Conservation (phyloP, 305 asterid species). For the Fraxinus platypoda region DNA sequence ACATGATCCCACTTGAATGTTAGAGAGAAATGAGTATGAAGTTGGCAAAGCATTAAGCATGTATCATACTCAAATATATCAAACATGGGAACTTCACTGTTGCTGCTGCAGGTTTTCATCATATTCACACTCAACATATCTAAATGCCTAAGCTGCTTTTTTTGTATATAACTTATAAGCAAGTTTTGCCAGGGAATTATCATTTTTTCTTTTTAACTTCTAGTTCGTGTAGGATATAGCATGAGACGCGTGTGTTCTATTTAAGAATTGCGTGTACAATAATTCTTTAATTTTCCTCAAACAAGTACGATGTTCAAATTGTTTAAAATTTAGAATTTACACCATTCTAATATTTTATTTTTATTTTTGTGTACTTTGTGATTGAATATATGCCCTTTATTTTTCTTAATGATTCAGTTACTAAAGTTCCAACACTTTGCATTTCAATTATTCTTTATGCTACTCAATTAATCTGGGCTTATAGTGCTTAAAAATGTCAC, state of each 20-base stretch:
- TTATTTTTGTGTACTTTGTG: neutral
- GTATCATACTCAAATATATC: slow-evolving; percentile 19
- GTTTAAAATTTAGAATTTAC: neutral
- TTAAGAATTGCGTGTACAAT: neutral
- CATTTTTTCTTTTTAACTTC: neutral
- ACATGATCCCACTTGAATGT: slow-evolving; percentile 11
- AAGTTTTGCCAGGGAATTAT: neutral
- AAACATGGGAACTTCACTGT: slow-evolving; percentile 13
- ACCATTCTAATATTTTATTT: neutral
- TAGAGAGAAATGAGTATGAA: slow-evolving; percentile 16
- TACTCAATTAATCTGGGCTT: neutral
- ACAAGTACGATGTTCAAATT: neutral
- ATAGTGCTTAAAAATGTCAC: neutral
- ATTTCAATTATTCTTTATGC: neutral
- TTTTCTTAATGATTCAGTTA: neutral
- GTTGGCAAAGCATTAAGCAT: slow-evolving; percentile 13
- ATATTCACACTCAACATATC: neutral
- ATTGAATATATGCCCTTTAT: neutral
- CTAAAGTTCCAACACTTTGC: neutral
- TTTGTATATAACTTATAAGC: neutral
- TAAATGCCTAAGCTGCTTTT: neutral
- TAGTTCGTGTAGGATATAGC: neutral
- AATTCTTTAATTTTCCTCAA: neutral
- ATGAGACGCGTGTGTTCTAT: neutral
- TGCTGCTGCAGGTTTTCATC: neutral